Base-by-base conservation (phyloP, 768 basidiomycete genomes). In the Tubosaeta sp. region DNA sequence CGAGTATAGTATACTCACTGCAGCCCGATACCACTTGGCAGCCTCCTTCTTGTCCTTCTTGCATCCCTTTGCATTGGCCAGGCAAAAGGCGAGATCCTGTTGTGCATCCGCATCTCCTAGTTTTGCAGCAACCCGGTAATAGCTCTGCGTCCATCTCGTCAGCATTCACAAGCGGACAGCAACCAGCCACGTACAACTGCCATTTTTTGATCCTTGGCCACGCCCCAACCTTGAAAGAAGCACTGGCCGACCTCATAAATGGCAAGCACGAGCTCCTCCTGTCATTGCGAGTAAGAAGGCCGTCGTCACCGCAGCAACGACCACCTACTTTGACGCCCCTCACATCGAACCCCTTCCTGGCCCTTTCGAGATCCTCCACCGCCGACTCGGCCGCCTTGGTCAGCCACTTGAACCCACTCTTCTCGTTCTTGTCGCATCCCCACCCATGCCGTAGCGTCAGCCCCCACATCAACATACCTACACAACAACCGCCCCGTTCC, bases 391-490 rank as follows among this genome's bases (percentile, higher is more conserved):
- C 91, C 5, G 93, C 92, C 53, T 80, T 81, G 53, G 82, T 77
- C 56, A 95, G 70, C 89, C 91, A 95, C 62, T 79, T 81, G 70
- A 94, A 95, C 9, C 83, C 92, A 35, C 74, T 70, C 66, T 78
- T 81, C 67, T 93, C 90, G 60, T 91, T 83, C 77, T 87, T 85
- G 64, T 77, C 71, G 58, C 84, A 83, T 3, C 92, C 93, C 92
- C 93, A 95, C 2, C 91, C 92, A 65, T 92, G 89, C 47, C 92
- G 75, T 61, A 93, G 71, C 29, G 90, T 75, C 38, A 95, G 72
- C 0, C 92, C 93, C 80, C 88, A 94, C 88, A 95, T 91, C 53
- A 95, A 69, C 91, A 93, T 94, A 16, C 93, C 93, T 5, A 91
- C 83, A 2, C 86, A 86, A 62, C 88, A 92, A 2, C 91, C 93